Evolutionary conservation across 2,329 filamentous ascomycete species (phyloP), one percentile per base, ranked within the genome.

Genomic region (Gnomoniopsis sp.): DNA sequence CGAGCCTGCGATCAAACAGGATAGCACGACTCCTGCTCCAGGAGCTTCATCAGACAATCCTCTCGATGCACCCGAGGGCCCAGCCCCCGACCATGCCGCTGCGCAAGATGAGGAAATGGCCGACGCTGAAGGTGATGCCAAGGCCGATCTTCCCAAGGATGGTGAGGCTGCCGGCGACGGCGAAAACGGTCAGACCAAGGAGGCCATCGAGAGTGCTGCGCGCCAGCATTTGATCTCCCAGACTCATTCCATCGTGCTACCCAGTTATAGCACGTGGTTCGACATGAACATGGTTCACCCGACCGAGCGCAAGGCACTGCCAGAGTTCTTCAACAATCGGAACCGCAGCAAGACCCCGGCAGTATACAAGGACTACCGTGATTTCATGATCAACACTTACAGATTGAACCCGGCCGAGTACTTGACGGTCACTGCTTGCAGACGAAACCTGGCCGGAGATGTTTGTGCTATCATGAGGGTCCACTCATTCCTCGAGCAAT

Each of bases 381-480:
- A 99, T 71, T 99, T 99, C 71, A 99, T 99, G 95, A 92, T 99
- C 78, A 99, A 99, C 78, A 98, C 95, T 15, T 99, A 99, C 75
- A 88, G 95, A 41, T 79, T 99, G 58, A 99, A 98, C 71, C 95
- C 95, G 6, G 84, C 92, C 55, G 95, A 99, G 74, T 99, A 99
- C 70, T 82, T 99, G 57, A 99, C 95, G 6, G 93, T 99, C 56
- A 99, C 95, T 12, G 95, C 95, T 53, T 99, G 95, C 72, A 85
- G 95, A 64, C 86, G 95, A 65, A 99, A 99, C 72, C 77, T 99
- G 69, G 95, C 95, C 22, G 95, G 95, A 64, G 95, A 99, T 74
- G 95, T 99, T 34, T 99, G 95, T 77, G 93, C 95, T 43, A 99
- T 99, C 67, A 99, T 99, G 95, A 88, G 95, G 64, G 93, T 99